phyloP scores from a whole-genome alignment of 78 protist genomes.

The Dictyostelium brefeldianum region DNA sequence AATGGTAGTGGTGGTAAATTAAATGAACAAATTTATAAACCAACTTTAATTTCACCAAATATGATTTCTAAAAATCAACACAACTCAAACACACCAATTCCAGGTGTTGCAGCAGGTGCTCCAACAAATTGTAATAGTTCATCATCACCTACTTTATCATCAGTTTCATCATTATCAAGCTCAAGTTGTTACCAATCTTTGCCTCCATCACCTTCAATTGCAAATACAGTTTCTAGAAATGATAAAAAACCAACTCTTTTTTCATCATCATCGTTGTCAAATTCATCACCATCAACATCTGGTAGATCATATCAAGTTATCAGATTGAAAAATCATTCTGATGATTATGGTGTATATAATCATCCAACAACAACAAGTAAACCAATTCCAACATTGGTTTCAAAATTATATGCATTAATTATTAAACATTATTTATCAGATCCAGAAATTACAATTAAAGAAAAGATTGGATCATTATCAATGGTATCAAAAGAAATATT shows the following conservation, averaged over 20 bases:
- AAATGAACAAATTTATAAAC: conserved; percentile 14
- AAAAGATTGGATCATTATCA: background rate
- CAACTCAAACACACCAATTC: background rate
- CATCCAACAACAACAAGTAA: background rate
- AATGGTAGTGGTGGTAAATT: background rate
- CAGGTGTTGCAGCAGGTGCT: background rate
- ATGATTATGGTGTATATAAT: background rate
- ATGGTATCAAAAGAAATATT: conserved; percentile 3
- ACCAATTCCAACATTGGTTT: background rate
- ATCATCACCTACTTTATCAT: background rate
- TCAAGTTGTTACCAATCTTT: background rate
- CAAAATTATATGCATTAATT: background rate
- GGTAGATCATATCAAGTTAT: conserved; percentile 7
- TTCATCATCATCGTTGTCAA: background rate
- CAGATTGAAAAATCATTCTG: background rate
- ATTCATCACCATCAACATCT: background rate
- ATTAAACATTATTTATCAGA: background rate
- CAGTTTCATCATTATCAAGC: background rate
- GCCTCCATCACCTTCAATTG: background rate
- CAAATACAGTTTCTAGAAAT: background rate
- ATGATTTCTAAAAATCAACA: background rate
- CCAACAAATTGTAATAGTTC: background rate
- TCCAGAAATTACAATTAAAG: background rate
- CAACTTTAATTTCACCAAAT: conserved; percentile 16
- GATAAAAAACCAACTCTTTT: background rate